Percentiles rank a stretch among this genome's conserved stretches.
Conservation (phyloP, 2,329 filamentous ascomycete species). For the Diaporthe sp. region DNA sequence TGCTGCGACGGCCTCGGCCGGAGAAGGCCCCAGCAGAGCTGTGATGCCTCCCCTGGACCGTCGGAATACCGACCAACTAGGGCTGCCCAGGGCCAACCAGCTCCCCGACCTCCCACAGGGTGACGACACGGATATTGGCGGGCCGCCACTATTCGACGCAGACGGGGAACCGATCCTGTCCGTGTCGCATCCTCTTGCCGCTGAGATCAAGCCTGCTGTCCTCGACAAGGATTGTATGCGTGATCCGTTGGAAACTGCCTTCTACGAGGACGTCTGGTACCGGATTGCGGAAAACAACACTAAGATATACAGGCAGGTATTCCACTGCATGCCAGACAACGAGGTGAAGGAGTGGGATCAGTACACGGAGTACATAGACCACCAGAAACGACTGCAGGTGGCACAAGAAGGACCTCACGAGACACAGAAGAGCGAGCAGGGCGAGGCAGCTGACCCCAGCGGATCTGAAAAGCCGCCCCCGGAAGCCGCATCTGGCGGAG, state of each 20-base stretch:
- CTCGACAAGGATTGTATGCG: constrained; percentile 94
- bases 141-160: constrained; percentile 71
- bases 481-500: constrained; percentile 46
- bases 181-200: constrained; percentile 62
- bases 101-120: constrained; percentile 75
- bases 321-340: constrained; percentile 96
- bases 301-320: constrained; percentile 91
- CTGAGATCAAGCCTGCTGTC: constrained; percentile 78
- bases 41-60: constrained; percentile 62
- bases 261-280: constrained; percentile 91
- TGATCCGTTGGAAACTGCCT: constrained; percentile 84
- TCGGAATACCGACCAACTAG: constrained; percentile 73
- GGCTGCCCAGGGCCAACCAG: constrained; percentile 75
- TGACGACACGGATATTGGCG: constrained; percentile 87
- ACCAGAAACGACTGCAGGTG: constrained; percentile 81
- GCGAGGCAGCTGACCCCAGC: constrained; percentile 51
- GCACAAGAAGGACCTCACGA: constrained; percentile 59
- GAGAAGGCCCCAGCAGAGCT: constrained; percentile 57
- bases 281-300: constrained; percentile 93
- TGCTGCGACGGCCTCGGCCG: constrained; percentile 46
- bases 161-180: constrained; percentile 58
- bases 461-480: constrained; percentile 41
- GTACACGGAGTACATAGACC: constrained; percentile 86
- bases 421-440: constrained; percentile 62
- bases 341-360: constrained; percentile 94